These are phyloP conservation scores for Chlamydomonas incerta DNA, from an alignment of 139 green algal species.

Conservation along the genomic window DNA sequence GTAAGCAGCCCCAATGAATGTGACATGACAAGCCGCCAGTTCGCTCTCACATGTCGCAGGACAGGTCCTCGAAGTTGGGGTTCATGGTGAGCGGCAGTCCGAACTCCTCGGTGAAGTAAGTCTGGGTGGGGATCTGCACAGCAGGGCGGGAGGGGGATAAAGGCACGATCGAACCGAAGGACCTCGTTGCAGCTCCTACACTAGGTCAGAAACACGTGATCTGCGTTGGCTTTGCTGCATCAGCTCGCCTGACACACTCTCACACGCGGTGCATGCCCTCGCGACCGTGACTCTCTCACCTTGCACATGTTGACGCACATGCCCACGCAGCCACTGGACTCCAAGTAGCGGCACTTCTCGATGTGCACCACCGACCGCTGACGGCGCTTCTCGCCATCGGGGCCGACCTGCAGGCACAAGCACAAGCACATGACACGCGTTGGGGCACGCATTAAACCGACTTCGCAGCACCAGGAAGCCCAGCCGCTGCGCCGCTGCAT, in stretches of 20 bases:
- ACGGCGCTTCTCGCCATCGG: slow-evolving; percentile 29
- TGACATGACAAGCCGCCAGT: too few species aligned
- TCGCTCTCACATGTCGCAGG: slow-evolving; percentile 73
- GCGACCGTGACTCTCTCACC: slow-evolving; percentile 12
- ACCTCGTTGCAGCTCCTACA: too few species aligned
- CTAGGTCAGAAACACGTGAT: too few species aligned
- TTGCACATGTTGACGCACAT: slow-evolving; percentile 79
- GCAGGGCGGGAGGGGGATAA: not conserved
- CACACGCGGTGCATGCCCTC: not conserved
- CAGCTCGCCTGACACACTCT: too few species aligned
- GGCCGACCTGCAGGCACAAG: slow-evolving; percentile 51
- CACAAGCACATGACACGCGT: too few species aligned
- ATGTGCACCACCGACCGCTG: slow-evolving; percentile 70
- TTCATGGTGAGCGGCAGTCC: slow-evolving; percentile 80
- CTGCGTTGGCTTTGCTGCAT: too few species aligned
- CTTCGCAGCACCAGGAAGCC: too few species aligned
- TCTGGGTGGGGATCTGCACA: slow-evolving; percentile 71
- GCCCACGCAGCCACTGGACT: slow-evolving; percentile 72
- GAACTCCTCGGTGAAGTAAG: slow-evolving; percentile 66
- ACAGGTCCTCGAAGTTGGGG: slow-evolving; percentile 77
- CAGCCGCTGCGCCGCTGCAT: too few species aligned
- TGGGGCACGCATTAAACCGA: too few species aligned
- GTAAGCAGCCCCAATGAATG: too few species aligned
- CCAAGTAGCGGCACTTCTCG: slow-evolving; percentile 79
- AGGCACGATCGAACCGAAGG: too few species aligned